phyloP scores from a whole-genome alignment of 495 filamentous ascomycete species.

The Penicillium tannophilum region DNA sequence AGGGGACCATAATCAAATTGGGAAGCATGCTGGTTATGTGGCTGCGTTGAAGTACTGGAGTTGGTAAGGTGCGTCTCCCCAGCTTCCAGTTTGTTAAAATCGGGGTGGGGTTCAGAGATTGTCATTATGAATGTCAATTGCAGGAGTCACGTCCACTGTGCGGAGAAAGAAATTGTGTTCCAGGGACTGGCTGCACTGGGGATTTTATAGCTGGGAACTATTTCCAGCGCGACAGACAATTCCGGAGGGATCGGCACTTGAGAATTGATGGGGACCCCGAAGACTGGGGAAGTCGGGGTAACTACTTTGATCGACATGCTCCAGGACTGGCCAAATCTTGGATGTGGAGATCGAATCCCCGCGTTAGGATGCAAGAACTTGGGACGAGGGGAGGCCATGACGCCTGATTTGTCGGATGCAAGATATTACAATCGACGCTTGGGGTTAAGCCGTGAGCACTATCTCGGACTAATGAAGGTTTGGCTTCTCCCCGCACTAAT shows the following conservation, averaged over 20 bases:
- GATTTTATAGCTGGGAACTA: neutral
- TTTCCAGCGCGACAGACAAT: neutral
- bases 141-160: neutral
- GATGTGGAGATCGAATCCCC: neutral
- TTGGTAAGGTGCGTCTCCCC: conserved; percentile 7
- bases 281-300: neutral
- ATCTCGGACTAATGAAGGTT: conserved; percentile 12
- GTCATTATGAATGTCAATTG: neutral
- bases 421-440: neutral
- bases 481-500: neutral
- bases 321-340: neutral
- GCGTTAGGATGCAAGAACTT: neutral
- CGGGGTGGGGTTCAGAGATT: neutral
- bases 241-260: neutral
- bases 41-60: neutral
- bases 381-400: neutral
- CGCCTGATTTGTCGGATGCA: neutral
- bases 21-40: conserved; percentile 9
- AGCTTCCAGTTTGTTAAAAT: conserved; percentile 6
- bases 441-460: neutral
- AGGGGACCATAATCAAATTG: conserved; percentile 52
- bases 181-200: neutral
- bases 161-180: neutral
- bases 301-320: neutral
- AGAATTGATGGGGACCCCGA: neutral